These are phyloP conservation scores for Entonaema liquescens DNA, from an alignment of 495 filamentous ascomycete species.

Conservation along the genomic window DNA sequence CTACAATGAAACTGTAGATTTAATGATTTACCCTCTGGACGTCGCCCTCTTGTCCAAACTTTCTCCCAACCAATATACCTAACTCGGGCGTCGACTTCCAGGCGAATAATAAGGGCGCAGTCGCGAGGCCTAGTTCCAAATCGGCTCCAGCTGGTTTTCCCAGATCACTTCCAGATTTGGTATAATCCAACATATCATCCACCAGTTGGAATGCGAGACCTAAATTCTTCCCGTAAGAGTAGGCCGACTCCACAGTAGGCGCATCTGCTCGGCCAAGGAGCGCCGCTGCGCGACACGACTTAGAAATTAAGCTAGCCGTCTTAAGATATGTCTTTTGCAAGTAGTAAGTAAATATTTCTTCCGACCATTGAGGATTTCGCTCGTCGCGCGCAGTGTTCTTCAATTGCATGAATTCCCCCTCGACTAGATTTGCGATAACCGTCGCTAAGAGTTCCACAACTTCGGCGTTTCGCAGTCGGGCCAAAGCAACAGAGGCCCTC, in stretches of 20 bases:
- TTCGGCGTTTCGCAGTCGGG: conserved; percentile 88
- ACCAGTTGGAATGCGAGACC: conserved; percentile 98
- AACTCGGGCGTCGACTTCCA: conserved; percentile 91
- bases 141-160: conserved; percentile 97
- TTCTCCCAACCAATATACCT: conserved; percentile 88
- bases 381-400: conserved; percentile 95
- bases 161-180: conserved; percentile 79
- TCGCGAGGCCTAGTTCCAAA: conserved; percentile 90
- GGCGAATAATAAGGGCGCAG: conserved; percentile 93
- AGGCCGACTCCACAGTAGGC: conserved; percentile 88
- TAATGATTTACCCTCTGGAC: conserved; percentile 71
- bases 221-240: conserved; percentile 88
- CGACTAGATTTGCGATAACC: conserved; percentile 95
- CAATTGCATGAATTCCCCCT: conserved; percentile 99
- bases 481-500: conserved; percentile 90
- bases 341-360: conserved; percentile 90
- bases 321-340: conserved; percentile 99
- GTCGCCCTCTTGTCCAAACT: conserved; percentile 85
- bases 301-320: conserved; percentile 93
- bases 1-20: background rate
- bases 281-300: conserved; percentile 90
- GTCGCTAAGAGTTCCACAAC: conserved; percentile 94
- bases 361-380: conserved; percentile 78
- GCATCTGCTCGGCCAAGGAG: conserved; percentile 80
- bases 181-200: conserved; percentile 98